Percentiles rank a stretch among this genome's conserved stretches.
Evolutionary conservation across 2,329 filamentous ascomycete species (phyloP).

Genomic region (Neonectria hederae): DNA sequence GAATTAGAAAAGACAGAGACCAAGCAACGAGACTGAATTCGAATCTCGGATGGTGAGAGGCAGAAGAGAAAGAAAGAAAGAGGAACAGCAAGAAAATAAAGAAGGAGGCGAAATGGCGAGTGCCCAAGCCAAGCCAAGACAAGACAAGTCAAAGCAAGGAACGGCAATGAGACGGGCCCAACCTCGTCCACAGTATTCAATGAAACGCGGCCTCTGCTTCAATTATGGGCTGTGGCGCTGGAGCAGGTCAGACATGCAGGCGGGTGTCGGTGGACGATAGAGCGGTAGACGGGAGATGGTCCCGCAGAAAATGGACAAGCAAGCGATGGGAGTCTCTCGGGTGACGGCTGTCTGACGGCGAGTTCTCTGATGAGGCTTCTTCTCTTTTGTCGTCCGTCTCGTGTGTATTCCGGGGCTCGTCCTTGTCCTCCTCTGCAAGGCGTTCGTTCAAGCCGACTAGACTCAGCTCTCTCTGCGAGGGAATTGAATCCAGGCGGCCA

Average conservation of each 20-base stretch:
- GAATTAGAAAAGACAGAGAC: too few relatives aligned
- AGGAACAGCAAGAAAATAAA: not conserved
- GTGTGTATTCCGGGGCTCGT: not conserved
- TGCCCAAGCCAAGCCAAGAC: not conserved
- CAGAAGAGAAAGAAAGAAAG: not conserved
- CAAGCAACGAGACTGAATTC: not conserved
- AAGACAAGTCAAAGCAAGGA: not conserved
- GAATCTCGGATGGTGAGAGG: not conserved
- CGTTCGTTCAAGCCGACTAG: not conserved
- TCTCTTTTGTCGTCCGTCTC: not conserved
- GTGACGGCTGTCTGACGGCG: not conserved
- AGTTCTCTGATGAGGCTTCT: not conserved
- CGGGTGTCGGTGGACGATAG: not conserved
- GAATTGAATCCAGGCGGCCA: not conserved
- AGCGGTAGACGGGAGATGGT: not conserved
- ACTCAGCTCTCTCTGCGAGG: not conserved
- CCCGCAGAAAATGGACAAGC: not conserved
- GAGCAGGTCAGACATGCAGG: slow-evolving; percentile 11
- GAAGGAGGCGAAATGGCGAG: not conserved
- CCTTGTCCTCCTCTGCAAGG: not conserved
- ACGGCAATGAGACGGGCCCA: not conserved
- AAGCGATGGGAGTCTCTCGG: not conserved
- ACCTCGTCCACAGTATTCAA: not conserved
- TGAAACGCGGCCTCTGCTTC: slow-evolving; percentile 1
- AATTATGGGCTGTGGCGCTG: not conserved